Base-by-base conservation (phyloP, 805 yeast species). In the Yamadazyma kitorensis region DNA sequence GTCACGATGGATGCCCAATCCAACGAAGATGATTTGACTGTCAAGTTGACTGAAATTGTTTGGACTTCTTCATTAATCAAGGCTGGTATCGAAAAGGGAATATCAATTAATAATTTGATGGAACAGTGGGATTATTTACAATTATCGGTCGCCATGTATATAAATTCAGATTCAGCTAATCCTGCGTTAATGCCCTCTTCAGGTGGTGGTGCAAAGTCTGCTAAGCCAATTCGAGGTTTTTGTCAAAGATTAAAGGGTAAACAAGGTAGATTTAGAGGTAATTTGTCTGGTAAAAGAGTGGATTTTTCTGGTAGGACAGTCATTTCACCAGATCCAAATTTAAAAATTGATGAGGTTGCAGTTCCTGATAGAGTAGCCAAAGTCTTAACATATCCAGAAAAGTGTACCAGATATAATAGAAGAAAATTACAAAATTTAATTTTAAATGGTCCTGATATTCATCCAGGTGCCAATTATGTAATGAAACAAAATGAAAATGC, bases 101-200 rank as follows among this genome's bases (percentile, higher is more conserved):
- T 91, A 42, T 79, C 96, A 11, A 81, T 94, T 52, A 86, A 87
- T 45, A 86, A 86, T 51, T 71, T 93, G 61, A 89, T 93, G 96
- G 98, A 91, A 54, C 98, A 93, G 54, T 93, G 99, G 99, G 99
- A 93, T 54, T 93, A 86, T 55, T 64, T 93, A 45, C 99, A 93
- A 61, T 70, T 93, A 33, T 85, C 96, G 1, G 89, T 93, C 30
- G 99, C 98, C 14, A 86, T 93, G 87, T 93, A 93, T 57, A 93
- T 93, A 51, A 93, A 93, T 58, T 86, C 96, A 1, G 99, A 93
- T 61, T 83, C 95, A 19, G 93, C 89, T 11, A 79, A 82, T 36
- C 88, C 89, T 10, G 79, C 88, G 4, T 71, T 80, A 57, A 57
- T 80, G 43, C 95, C 96, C 2, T 83, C 85, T 17, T 67, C 74